Conservation (phyloP, 345 rosid genomes). For the Excoecaria agallocha region DNA sequence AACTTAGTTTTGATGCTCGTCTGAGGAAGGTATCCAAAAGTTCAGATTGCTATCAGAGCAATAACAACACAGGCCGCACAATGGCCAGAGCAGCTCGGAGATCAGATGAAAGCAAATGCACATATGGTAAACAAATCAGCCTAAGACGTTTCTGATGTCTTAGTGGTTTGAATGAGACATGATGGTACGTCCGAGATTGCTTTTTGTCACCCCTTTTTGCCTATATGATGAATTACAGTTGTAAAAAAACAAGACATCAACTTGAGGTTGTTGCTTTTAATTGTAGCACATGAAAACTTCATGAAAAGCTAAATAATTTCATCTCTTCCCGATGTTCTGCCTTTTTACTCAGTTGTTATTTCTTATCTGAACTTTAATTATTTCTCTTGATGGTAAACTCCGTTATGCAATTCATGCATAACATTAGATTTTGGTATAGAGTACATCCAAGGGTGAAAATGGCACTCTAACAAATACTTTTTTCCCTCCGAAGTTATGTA, state of each 20-base stretch:
- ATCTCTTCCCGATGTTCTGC: too few species aligned
- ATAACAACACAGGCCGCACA: background rate
- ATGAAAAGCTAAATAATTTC: too few species aligned
- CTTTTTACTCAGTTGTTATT: too few species aligned
- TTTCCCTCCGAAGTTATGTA: too few species aligned
- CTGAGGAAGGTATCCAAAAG: slow-evolving; percentile 57
- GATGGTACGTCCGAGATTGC: background rate
- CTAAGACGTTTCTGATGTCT: slow-evolving; percentile 25
- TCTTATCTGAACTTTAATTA: too few species aligned
- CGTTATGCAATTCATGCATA: too few species aligned
- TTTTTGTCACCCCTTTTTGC: background rate
- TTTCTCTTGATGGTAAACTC: too few species aligned
- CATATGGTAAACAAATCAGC: slow-evolving; percentile 33
- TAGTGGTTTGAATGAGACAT: background rate
- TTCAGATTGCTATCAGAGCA: slow-evolving; percentile 43
- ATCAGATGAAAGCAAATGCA: slow-evolving; percentile 54
- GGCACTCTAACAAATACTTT: too few species aligned
- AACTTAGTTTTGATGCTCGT: slow-evolving; percentile 29
- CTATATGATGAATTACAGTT: slow-evolving; percentile 1
- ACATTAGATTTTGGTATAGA: too few species aligned
- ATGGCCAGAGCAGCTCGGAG: slow-evolving; percentile 34
- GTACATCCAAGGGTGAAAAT: too few species aligned
- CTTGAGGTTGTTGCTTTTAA: background rate
- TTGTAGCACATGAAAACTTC: background rate
- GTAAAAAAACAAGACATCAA: background rate